A percentile compares a stretch with the other conserved stretches of the same genome.
These are phyloP conservation scores for Yarrowia osloensis DNA, from an alignment of 805 yeast species.

Conservation along the genomic window DNA sequence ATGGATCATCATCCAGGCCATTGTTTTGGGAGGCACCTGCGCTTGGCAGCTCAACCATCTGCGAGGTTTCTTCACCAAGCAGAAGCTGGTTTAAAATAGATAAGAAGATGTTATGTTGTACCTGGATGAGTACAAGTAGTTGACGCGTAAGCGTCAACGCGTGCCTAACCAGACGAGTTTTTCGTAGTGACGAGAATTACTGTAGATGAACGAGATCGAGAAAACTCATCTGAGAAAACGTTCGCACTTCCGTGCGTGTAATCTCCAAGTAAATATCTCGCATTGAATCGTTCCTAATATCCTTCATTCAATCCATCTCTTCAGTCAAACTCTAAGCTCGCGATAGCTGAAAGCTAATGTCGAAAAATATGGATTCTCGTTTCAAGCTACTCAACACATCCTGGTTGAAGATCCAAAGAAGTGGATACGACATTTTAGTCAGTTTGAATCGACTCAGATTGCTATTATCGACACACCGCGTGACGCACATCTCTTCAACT, in stretches of 20 bases:
- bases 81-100: conserved; percentile 64
- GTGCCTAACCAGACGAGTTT: no score
- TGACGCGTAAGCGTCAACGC: no score
- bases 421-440: no score
- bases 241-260: no score
- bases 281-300: no score
- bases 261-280: no score
- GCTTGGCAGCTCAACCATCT: conserved; percentile 75
- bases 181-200: no score
- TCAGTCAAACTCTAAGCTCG: not conserved
- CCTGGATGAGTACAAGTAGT: not conserved
- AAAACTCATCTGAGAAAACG: no score
- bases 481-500: not conserved
- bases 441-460: not conserved
- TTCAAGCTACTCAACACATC: not conserved
- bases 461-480: not conserved
- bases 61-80: conserved; percentile 81
- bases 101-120: not conserved
- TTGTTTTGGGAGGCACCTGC: conserved; percentile 69
- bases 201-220: no score
- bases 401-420: no score
- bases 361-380: not conserved
- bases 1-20: conserved; percentile 73
- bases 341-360: not conserved
- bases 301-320: no score